A percentile compares a stretch with the other conserved stretches of the same genome.
Evolutionary conservation across 768 basidiomycete species (phyloP).

Genomic region (Austroboletus eburneus): DNA sequence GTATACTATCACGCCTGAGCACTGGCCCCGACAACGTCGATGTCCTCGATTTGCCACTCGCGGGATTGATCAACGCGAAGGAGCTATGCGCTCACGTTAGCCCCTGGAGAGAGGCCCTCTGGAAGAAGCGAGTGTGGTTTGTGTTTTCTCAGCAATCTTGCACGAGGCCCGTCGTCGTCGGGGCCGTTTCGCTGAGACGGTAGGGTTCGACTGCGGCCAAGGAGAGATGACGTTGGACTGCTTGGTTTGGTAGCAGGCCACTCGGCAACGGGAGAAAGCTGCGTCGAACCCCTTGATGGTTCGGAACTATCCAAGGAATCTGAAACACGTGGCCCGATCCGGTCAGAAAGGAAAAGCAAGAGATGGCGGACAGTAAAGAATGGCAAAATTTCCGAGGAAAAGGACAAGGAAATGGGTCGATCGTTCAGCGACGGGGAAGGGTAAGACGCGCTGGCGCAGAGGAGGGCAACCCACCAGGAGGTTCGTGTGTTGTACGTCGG

Average conservation of each 20-base stretch:
- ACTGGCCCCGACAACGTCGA: slow-evolving; percentile 1
- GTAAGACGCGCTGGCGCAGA: slow-evolving; percentile 31
- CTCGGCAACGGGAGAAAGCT: slow-evolving; percentile 49
- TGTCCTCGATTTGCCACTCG: too few species aligned
- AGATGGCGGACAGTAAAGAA: slow-evolving; percentile 2
- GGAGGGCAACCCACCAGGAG: slow-evolving; percentile 30
- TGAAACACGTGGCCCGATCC: slow-evolving; percentile 11
- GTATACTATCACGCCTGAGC: slow-evolving; percentile 4
- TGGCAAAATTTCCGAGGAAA: neutral
- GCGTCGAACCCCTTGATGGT: slow-evolving; percentile 29
- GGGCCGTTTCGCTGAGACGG: slow-evolving; percentile 34
- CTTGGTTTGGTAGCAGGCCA: slow-evolving; percentile 31
- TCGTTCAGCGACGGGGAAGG: slow-evolving; percentile 27
- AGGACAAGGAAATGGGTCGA: slow-evolving; percentile 11
- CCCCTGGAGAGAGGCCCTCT: slow-evolving; percentile 15
- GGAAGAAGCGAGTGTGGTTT: slow-evolving; percentile 38
- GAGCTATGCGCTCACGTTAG: slow-evolving; percentile 21
- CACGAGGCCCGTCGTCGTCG: slow-evolving; percentile 36
- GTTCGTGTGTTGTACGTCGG: slow-evolving; percentile 55
- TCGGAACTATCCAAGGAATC: slow-evolving; percentile 16
- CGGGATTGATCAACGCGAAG: too few species aligned
- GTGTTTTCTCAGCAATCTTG: slow-evolving; percentile 48
- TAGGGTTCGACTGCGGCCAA: slow-evolving; percentile 60
- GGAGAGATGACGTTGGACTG: slow-evolving; percentile 30
- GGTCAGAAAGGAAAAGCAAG: slow-evolving; percentile 10